Evolutionary conservation across 1,284 basidiomycete genomes (phyloP), one percentile per base, ranked within the genome.

Genomic region (Phylloporus sp.): DNA sequence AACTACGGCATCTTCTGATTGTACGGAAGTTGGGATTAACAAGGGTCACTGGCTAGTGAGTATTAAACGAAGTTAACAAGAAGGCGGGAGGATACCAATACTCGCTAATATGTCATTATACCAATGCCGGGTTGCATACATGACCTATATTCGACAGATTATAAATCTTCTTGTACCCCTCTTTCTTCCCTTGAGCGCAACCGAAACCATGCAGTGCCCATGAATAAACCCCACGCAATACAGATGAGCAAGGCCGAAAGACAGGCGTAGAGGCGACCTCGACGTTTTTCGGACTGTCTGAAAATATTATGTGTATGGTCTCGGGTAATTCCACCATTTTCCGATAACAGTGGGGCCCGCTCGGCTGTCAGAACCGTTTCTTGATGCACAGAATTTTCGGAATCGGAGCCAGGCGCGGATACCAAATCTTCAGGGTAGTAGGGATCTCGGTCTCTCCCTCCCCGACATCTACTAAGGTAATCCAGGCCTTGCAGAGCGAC

Each of bases 181-280:
- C 77, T 70, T 63, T 76, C 73, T 65, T 71, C 78, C 68, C 74
- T 79, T 42, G 79, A 80, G 31, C 86, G 80, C 64, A 91, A 72
- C 67, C 82, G 83, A 61, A 83, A 71, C 81, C 81, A 88, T 1
- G 87, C 90, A 15, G 86, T 88, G 20, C 74, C 79, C 68, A 93
- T 77, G 75, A 92, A 92, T 65, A 92, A 75, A 56, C 84, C 69
- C 91, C 91, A 93, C 4, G 88, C 85, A 49, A 76, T 76, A 12
- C 81, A 72, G 15, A 92, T 83, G 46, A 89, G 74, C 3, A 69
- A 64, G 12, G 74, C 79, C 50, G 81, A 82, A 40, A 84, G 66
- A 44, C 76, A 67, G 24, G 83, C 80, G 66, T 86, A 89, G 2
- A 85, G 32, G 64, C 78, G 70, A 7, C 89, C 90, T 56, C 88